Conservation (phyloP, 805 yeast species). For the Hanseniaspora hatyaiensis region DNA sequence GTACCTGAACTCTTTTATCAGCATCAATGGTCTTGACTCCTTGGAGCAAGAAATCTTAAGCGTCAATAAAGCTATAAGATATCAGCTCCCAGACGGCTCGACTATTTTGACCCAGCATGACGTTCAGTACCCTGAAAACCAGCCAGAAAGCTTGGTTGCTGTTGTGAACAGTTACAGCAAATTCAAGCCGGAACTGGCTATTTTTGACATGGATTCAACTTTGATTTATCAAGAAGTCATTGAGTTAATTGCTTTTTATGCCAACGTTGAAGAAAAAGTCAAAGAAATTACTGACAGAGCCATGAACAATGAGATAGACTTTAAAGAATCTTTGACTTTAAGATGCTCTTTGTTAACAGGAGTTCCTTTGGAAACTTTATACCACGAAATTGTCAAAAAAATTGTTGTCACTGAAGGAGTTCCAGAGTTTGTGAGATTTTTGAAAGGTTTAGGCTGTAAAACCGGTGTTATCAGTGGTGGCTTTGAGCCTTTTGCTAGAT, state of each 20-base stretch:
- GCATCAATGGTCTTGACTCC: not conserved
- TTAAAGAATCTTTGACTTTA: conserved; percentile 62
- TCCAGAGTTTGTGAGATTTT: conserved; percentile 48
- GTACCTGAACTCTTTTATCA: not conserved
- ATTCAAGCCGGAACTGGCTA: conserved; percentile 42
- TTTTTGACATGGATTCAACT: conserved; percentile 97
- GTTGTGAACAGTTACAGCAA: conserved; percentile 23
- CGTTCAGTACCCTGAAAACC: conserved; percentile 24
- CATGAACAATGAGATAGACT: conserved; percentile 94
- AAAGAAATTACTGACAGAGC: conserved; percentile 84
- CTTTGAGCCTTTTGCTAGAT: conserved; percentile 73
- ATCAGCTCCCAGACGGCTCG: conserved; percentile 5
- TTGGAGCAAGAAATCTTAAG: not conserved
- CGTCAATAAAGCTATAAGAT: conserved; percentile 13
- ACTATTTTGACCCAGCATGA: conserved; percentile 15
- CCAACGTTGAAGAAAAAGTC: conserved; percentile 78
- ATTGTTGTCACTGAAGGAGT: conserved; percentile 81
- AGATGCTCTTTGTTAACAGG: conserved; percentile 78
- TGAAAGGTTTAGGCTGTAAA: conserved; percentile 51
- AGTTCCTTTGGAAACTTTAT: conserved; percentile 55
- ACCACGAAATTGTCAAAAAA: conserved; percentile 56
- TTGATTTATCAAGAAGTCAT: conserved; percentile 92
- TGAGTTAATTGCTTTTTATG: conserved; percentile 87
- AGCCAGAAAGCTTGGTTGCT: conserved; percentile 19
- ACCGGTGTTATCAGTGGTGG: conserved; percentile 93